Evolutionary conservation across 2,329 filamentous ascomycete species (phyloP), one percentile per base, ranked within the genome.

Genomic region (Alternaria solani): DNA sequence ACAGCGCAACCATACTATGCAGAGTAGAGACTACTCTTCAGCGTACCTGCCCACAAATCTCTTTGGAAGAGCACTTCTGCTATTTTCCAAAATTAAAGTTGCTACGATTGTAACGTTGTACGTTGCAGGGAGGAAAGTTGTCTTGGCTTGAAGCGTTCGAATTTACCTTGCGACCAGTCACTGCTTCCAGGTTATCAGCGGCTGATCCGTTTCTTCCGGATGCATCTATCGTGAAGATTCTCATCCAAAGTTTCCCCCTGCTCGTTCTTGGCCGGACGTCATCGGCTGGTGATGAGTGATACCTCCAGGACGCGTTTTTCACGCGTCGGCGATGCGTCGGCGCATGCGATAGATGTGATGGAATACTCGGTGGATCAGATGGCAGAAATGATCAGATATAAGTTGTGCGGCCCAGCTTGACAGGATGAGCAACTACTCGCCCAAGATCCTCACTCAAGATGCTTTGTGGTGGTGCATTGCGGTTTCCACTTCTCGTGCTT

Each of bases 261-360:
- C 23, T n/a, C 14, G 34, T 7, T 49, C 56, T 59, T 57, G 57
- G 57, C 57, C 41, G 46, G 28, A 51, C 41, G 52, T 51, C 53
- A 60, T 57, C 28, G 43, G 39, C 14, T 43, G 14, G 18, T 6
- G 20, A 26, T 26, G 18, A 26, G 16, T 23, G 14, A 51, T 28
- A 46, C 34, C 9, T 14, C 32, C 32, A 43, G 14, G 4, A 25
- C 12, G 23, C 32, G 12, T 23, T 34, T 38, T 30, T 51, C 20
- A 23, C 39, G 18, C 26, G 43, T 48, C 36, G 56, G 49, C 42
- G 42, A 58, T 42, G 55, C n/a, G 32, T 30, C 44, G 38, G 43
- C 38, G 36, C 20, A 11, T 42, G 34, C 36, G 38, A 48, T 38
- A 48, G 38, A 43, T 38, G 43, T 55, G 56, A 55, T 59, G 38